Evolutionary conservation across 257 asterid genomes (phyloP).

Genomic region (Lithospermum erythrorhizon): DNA sequence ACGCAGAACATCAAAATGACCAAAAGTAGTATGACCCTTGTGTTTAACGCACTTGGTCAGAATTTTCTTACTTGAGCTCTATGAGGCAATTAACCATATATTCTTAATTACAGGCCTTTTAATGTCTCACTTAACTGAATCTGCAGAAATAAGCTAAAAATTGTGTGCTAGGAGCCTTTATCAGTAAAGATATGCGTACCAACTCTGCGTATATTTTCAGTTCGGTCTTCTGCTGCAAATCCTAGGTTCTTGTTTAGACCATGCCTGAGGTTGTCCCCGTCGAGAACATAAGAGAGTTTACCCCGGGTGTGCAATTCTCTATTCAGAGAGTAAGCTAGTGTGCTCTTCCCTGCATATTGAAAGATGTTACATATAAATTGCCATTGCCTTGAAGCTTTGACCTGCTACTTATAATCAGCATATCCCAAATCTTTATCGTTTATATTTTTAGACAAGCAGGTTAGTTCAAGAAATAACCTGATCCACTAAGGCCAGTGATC

Average conservation of each 20-base stretch:
- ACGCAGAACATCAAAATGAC: too few relatives aligned
- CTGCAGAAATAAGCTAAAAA: too few relatives aligned
- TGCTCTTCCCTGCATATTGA: conserved; percentile 61
- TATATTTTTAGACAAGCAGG: background rate
- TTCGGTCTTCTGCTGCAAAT: conserved; percentile 71
- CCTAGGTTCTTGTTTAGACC: conserved; percentile 89
- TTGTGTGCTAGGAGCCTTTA: background rate
- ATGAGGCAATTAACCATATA: too few relatives aligned
- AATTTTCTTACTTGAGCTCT: too few relatives aligned
- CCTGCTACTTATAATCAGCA: background rate
- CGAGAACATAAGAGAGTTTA: conserved; percentile 85
- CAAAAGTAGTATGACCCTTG: too few relatives aligned
- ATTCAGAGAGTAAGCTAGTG: conserved; percentile 83
- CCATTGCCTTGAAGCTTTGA: background rate
- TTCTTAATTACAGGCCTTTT: too few relatives aligned
- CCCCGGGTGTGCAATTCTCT: conserved; percentile 76
- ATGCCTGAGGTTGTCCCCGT: conserved; percentile 94
- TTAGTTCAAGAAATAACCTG: conserved; percentile 36
- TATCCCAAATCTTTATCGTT: too few relatives aligned
- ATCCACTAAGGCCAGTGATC: conserved; percentile 98
- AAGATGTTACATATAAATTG: background rate
- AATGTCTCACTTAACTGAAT: too few relatives aligned
- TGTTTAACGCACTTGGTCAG: too few relatives aligned
- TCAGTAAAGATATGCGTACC: conserved; percentile 38
- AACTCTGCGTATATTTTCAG: conserved; percentile 88